These are phyloP conservation scores for Clitopilus hobsonii DNA, from an alignment of 768 basidiomycete species.

Conservation along the genomic window DNA sequence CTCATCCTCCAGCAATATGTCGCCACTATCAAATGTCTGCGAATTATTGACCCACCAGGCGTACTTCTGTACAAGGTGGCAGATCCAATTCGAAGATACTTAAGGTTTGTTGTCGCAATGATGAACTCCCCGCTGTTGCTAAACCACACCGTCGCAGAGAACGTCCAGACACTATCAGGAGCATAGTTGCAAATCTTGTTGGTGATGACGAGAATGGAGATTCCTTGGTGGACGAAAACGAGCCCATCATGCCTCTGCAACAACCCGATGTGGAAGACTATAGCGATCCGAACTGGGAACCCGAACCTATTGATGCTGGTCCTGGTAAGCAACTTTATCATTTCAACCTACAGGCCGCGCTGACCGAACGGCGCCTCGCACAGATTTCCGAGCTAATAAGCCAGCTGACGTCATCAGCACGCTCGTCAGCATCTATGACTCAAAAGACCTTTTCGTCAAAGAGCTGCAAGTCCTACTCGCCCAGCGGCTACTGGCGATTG, in stretches of 20 bases:
- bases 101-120: constrained; percentile 47
- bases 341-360: neutral
- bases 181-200: constrained; percentile 88
- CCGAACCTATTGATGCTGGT: constrained; percentile 95
- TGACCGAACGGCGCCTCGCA: neutral
- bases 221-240: constrained; percentile 79
- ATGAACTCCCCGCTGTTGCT: neutral
- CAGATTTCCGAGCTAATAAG: constrained; percentile 89
- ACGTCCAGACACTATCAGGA: constrained; percentile 89
- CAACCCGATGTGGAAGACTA: constrained; percentile 81
- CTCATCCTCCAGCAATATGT: constrained; percentile 89
- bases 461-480: constrained; percentile 92
- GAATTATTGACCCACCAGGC: constrained; percentile 88
- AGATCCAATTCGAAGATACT: constrained; percentile 85
- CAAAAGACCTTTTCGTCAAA: constrained; percentile 93
- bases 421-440: constrained; percentile 95
- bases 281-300: constrained; percentile 89
- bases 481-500: constrained; percentile 75
- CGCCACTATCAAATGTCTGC: constrained; percentile 84
- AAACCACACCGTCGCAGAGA: constrained; percentile 38
- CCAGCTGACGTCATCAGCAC: constrained; percentile 94
- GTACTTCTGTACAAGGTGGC: constrained; percentile 93
- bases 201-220: constrained; percentile 81
- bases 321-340: constrained; percentile 71
- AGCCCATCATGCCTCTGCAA: constrained; percentile 72